A percentile compares a stretch with the other conserved stretches of the same genome.
These are phyloP conservation scores for Eucalyptus polybractea DNA, from an alignment of 345 rosid species.

Conservation along the genomic window DNA sequence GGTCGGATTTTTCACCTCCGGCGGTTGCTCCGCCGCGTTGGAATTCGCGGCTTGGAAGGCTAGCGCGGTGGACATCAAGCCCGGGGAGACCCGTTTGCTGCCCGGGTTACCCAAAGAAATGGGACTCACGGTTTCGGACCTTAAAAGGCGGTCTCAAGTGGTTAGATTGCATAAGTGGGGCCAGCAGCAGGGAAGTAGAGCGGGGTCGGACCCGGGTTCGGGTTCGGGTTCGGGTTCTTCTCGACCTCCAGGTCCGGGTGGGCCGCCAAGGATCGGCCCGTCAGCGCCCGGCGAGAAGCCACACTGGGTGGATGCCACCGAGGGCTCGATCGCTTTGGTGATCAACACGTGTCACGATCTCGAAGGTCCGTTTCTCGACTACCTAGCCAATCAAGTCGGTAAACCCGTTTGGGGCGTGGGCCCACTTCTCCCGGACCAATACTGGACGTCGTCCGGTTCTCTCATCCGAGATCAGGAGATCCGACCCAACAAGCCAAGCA, in stretches of 20 bases:
- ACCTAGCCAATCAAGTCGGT: constrained; percentile 1
- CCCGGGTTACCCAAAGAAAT: constrained; percentile 29
- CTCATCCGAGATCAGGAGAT: not conserved
- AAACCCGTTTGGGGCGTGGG: constrained; percentile 28
- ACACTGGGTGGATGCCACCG: constrained; percentile 16
- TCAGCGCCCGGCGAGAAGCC: constrained; percentile 19
- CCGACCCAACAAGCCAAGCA: not conserved
- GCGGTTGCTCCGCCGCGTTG: constrained; percentile 29
- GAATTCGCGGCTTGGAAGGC: constrained; percentile 28
- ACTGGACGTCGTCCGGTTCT: constrained; percentile 6
- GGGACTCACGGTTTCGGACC: constrained; percentile 22
- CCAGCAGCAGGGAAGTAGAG: not conserved
- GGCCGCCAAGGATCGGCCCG: constrained; percentile 4
- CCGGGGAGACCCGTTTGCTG: constrained; percentile 16
- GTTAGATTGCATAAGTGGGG: not conserved
- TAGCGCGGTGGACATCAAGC: constrained; percentile 2
- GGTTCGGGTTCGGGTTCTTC: not conserved
- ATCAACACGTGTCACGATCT: constrained; percentile 31
- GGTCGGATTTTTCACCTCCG: constrained; percentile 22
- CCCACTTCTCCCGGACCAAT: constrained; percentile 14
- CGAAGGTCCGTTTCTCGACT: constrained; percentile 24
- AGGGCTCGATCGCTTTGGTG: constrained; percentile 12
- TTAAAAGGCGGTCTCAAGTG: constrained; percentile 2
- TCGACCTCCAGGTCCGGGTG: not conserved
- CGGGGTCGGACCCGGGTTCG: not conserved